Percentiles rank a stretch among this genome's conserved stretches.
phyloP scores from a whole-genome alignment of 78 protist genomes.

The Trichosphaerium sp. region DNA sequence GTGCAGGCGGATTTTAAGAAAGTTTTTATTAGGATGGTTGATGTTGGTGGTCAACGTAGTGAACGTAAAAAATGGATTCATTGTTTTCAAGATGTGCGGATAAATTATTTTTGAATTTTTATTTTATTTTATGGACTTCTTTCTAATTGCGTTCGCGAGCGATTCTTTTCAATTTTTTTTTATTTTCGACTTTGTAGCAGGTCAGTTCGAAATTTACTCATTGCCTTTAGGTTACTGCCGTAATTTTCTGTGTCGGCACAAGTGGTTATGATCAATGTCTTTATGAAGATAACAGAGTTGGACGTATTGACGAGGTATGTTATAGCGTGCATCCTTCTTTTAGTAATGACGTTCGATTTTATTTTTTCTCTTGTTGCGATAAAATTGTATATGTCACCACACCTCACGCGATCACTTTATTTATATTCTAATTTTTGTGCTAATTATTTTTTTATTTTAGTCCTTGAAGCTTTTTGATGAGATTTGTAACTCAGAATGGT shows the following conservation, averaged over 20 bases:
- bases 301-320: slow-evolving; percentile 8
- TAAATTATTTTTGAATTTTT: slow-evolving; percentile 25
- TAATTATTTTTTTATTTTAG: slow-evolving; percentile 59
- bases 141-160: too few relatives aligned
- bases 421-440: not conserved
- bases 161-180: too few relatives aligned
- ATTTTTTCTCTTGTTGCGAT: not conserved
- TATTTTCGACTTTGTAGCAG: too few relatives aligned
- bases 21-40: slow-evolving; percentile 46
- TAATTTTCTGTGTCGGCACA: slow-evolving; percentile 59
- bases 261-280: slow-evolving; percentile 46
- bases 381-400: slow-evolving; percentile 9
- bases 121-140: slow-evolving; percentile 5
- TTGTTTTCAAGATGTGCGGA: slow-evolving; percentile 72
- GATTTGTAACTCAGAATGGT: slow-evolving; percentile 61
- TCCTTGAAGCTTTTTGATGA: slow-evolving; percentile 50
- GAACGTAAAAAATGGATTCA: slow-evolving; percentile 85
- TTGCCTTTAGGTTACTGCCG: too few relatives aligned
- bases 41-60: slow-evolving; percentile 85
- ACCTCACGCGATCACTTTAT: not conserved
- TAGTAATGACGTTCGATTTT: too few relatives aligned
- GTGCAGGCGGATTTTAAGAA: too few relatives aligned
- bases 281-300: too few relatives aligned
- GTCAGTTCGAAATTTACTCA: too few relatives aligned
- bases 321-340: too few relatives aligned